A percentile compares a stretch with the other conserved stretches of the same genome.
Conservation (phyloP, 2,329 filamentous ascomycete species). For the Cladosporium sp. region DNA sequence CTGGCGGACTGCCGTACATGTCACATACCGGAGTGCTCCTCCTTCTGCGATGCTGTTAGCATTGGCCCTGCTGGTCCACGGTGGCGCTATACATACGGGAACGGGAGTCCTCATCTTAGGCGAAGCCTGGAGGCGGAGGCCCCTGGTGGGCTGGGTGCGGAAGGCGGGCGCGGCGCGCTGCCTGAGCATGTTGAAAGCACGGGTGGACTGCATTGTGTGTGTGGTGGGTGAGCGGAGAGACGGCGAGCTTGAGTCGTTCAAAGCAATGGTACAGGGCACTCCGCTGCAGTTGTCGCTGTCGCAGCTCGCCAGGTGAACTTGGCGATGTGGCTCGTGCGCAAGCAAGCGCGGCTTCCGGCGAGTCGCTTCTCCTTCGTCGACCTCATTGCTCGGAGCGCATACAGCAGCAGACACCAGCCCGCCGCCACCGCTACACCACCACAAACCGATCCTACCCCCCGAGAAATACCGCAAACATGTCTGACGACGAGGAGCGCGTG, state of each 20-base stretch:
- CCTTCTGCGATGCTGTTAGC: constrained; percentile 51
- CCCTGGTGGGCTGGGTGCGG: constrained; percentile 25
- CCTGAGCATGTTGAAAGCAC: constrained; percentile 31
- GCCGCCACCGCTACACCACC: constrained; percentile 15
- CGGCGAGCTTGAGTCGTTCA: background rate
- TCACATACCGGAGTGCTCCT: constrained; percentile 56
- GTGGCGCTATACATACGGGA: constrained; percentile 24
- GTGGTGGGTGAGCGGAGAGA: constrained; percentile 23
- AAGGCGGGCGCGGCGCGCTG: constrained; percentile 27
- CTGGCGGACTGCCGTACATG: background rate
- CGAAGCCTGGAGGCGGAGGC: constrained; percentile 25
- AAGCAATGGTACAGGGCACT: constrained; percentile 4
- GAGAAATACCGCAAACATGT: constrained; percentile 62
- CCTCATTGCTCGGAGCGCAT: constrained; percentile 14
- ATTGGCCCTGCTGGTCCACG: constrained; percentile 3
- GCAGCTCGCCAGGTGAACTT: constrained; percentile 9
- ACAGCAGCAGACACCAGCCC: constrained; percentile 15
- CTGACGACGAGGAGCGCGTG: constrained; percentile 79
- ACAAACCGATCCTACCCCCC: constrained; percentile 12
- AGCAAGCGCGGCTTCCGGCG: constrained; percentile 4
- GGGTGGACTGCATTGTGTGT: constrained; percentile 33
- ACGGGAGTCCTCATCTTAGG: constrained; percentile 26
- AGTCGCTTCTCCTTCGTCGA: constrained; percentile 9
- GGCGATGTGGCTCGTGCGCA: background rate
- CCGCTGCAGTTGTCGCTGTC: constrained; percentile 2